Evolutionary conservation across 768 basidiomycete species (phyloP), one percentile per base, ranked within the genome.

Genomic region (Mycena indigotica): DNA sequence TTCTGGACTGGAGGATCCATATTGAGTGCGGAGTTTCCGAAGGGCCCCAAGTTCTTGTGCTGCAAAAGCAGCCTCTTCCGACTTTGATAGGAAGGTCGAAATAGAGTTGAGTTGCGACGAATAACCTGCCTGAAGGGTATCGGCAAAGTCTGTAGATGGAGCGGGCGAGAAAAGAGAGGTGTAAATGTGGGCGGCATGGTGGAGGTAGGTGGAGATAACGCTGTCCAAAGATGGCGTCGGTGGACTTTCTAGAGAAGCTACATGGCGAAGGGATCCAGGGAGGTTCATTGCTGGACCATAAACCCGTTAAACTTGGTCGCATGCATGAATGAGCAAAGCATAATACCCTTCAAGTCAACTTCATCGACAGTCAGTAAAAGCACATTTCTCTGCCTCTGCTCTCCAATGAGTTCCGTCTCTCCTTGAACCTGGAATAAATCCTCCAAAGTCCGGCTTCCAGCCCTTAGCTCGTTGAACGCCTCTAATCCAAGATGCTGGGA

Each of bases 401-500:
- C 24, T 21, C 41, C 41, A 45, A 45, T 23, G 41, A 45, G 21
- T 10, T 23, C 41, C 41, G 24, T 77, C 23, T 71, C 50, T 0
- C 84, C 87, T 56, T 80, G 69, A 45, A 83, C 88, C 19, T 91
- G 82, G 62, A 91, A 85, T 2, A 70, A 38, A 41, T 78, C 73
- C 48, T 81, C 77, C 32, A 64, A 53, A 26, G 68, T 60, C 29
- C 73, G 73, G 51, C 28, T 26, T 24, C 72, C 67, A 57, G 75
- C 75, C 52, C 63, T 71, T 26, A 84, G 69, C 24, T 75, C 72
- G 66, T 88, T 86, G 62, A 86, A 85, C 19, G 72, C 72, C 64
- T 91, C 89, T 4, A 91, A 78, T n/a, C 86, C 84, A 12, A 91
- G 80, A 68, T 91, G 88, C 52, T 80, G 82, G 19, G 88, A 82